Base-by-base conservation (phyloP, 2,329 filamentous ascomycete species). In the Byssothecium circinans region DNA sequence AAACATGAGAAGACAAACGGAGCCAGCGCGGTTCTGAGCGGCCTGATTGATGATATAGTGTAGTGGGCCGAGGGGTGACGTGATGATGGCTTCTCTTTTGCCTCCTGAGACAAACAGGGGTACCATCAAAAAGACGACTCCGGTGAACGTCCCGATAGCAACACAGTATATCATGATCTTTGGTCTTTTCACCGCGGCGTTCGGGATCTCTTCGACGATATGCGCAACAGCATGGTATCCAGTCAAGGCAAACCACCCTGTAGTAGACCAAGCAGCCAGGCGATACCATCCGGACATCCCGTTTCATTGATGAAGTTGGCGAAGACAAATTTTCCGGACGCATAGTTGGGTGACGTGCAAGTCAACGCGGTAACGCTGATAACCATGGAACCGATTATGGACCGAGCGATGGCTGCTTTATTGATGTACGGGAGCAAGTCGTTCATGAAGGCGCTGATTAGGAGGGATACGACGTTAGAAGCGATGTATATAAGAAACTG, bases 401-500 rank as follows among this genome's bases (percentile, higher is more conserved):
- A 87, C 87, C 86, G 90, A 41, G 83, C 78, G 55, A 90, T 86
- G 1, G 86, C 86, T 15, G 78, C 77, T 63, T 87, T 84, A 62
- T 85, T 89, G 56, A 89, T 75, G 11, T 79, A 75, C 0, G 86
- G 86, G 3, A 90, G 74, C 3, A 84, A 60, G 2, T 75, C 72
- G 57, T 82, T 86, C 62, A 79, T 74, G 54, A 88, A 86, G 1
- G 82, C 80, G 53, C 89, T 89, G 67, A 88, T 73, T 39, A 81
- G 46, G 49, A 88, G 81, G 2, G 83, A 83, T 14, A 80, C 57
- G 18, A 83, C 48, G 5, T 82, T 85, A 62, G 84, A 85, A 6
- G 69, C 84, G 36, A 87, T 77, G 67, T 89, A 89, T 39, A 89
- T 84, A 22, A 89, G 73, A 67, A 89, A 89, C 54, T 88, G 83